Evolutionary conservation across 2,329 filamentous ascomycete genomes (phyloP).

Genomic region (Colletotrichum sp.): DNA sequence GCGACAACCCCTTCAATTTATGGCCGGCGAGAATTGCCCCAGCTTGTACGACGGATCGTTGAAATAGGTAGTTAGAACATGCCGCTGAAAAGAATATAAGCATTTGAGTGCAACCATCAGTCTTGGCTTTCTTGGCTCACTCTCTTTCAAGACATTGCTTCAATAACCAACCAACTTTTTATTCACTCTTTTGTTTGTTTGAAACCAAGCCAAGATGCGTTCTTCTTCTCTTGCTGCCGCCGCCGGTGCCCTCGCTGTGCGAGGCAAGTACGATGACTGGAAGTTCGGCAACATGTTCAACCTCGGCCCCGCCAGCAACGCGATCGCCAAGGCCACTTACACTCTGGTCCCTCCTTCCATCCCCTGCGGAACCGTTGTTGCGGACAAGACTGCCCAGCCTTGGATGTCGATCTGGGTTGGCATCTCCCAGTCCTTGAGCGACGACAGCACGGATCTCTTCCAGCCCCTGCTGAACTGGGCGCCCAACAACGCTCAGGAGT

Average conservation of each 20-base stretch:
- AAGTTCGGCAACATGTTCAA: slow-evolving; percentile 10
- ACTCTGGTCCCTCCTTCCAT: not conserved
- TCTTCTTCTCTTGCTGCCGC: not conserved
- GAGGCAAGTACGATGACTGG: slow-evolving; percentile 1
- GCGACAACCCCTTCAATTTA: not conserved
- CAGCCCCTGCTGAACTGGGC: not conserved
- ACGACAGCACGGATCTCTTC: not conserved
- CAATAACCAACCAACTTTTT: not conserved
- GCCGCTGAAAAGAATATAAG: not conserved
- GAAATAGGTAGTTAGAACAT: not conserved
- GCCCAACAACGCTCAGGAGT: not conserved
- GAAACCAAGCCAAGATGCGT: not conserved
- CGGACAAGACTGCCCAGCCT: not conserved
- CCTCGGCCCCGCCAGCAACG: not conserved
- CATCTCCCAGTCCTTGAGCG: not conserved
- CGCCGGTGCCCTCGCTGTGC: not conserved
- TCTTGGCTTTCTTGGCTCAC: not conserved
- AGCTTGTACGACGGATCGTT: not conserved
- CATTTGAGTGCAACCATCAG: not conserved
- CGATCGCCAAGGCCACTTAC: not conserved
- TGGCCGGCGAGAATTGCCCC: not conserved
- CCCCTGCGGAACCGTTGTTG: not conserved
- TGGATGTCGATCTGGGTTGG: slow-evolving; percentile 10
- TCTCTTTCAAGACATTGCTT: not conserved
- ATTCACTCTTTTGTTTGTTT: not conserved